phyloP scores from a whole-genome alignment of 441 rosid genomes.

The Codiaeum variegatum region DNA sequence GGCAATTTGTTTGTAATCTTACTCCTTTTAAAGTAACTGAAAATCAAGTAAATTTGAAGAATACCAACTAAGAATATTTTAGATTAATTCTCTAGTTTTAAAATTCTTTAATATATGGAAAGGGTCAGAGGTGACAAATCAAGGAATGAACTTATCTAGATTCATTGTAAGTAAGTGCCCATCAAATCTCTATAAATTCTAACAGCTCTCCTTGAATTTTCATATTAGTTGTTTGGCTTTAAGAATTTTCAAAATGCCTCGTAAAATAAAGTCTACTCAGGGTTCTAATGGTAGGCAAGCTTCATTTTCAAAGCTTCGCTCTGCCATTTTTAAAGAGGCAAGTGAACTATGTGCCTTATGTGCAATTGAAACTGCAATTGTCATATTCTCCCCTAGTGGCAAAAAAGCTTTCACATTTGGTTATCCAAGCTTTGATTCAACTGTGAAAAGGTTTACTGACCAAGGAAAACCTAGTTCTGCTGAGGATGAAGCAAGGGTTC shows the following conservation, averaged over 20 bases:
- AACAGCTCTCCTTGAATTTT: slow-evolving; percentile 10
- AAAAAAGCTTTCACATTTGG: neutral
- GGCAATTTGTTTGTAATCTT: neutral
- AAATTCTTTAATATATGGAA: slow-evolving; percentile 19
- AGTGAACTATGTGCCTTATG: slow-evolving; percentile 18
- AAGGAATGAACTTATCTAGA: neutral
- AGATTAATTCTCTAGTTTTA: too few species aligned
- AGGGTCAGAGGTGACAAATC: slow-evolving; percentile 14
- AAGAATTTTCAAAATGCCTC: neutral
- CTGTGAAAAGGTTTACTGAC: neutral
- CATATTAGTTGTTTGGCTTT: slow-evolving; percentile 5
- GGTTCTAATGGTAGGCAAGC: neutral
- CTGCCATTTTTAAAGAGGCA: neutral
- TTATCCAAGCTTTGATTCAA: neutral
- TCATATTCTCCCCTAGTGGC: slow-evolving; percentile 1
- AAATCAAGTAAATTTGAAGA: neutral
- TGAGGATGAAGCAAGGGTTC: slow-evolving; percentile 16
- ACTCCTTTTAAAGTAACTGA: neutral
- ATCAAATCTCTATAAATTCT: slow-evolving; percentile 24
- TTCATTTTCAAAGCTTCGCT: slow-evolving; percentile 3
- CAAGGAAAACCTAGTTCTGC: neutral
- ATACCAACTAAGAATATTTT: slow-evolving; percentile 25
- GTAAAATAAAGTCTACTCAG: neutral
- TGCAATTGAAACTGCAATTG: slow-evolving; percentile 5
- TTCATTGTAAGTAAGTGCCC: neutral